A percentile compares a stretch with the other conserved stretches of the same genome.
These are phyloP conservation scores for Picochlorum sp. DNA, from an alignment of 139 green algal genomes.

Conservation along the genomic window DNA sequence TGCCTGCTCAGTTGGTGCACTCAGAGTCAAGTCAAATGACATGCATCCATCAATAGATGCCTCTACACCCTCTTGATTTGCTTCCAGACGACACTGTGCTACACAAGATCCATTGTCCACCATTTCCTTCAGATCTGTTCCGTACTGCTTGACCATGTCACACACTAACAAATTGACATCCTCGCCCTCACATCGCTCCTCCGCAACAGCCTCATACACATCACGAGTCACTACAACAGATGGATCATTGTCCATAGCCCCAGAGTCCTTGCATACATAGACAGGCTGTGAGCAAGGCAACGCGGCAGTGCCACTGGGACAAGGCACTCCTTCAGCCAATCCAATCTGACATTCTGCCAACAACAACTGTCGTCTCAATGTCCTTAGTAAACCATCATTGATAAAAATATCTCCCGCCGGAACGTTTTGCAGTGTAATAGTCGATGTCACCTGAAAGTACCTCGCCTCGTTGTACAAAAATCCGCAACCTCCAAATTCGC, in stretches of 20 bases:
- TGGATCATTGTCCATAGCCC: neutral
- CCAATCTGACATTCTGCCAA: constrained; percentile 20
- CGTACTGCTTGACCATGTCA: neutral
- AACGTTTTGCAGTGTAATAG: constrained; percentile 5
- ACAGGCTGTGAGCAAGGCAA: constrained; percentile 7
- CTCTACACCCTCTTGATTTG: neutral
- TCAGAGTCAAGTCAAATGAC: neutral
- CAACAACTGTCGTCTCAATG: constrained; percentile 13
- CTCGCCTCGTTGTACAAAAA: constrained; percentile 4
- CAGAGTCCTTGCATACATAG: neutral
- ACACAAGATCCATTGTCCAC: neutral
- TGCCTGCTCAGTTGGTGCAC: constrained; percentile 1
- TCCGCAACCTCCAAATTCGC: neutral
- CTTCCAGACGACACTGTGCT: no score
- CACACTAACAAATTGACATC: constrained; percentile 3
- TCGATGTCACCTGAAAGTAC: neutral
- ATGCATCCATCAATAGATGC: neutral
- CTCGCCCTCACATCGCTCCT: neutral
- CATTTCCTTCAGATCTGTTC: neutral
- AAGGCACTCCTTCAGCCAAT: constrained; percentile 1
- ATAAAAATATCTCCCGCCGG: constrained; percentile 10
- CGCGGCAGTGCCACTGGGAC: neutral
- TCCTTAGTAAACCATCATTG: constrained; percentile 19
- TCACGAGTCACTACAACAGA: neutral
- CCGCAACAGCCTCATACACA: neutral